Conservation (phyloP, 305 asterid species). For the Petunia hybrid region DNA sequence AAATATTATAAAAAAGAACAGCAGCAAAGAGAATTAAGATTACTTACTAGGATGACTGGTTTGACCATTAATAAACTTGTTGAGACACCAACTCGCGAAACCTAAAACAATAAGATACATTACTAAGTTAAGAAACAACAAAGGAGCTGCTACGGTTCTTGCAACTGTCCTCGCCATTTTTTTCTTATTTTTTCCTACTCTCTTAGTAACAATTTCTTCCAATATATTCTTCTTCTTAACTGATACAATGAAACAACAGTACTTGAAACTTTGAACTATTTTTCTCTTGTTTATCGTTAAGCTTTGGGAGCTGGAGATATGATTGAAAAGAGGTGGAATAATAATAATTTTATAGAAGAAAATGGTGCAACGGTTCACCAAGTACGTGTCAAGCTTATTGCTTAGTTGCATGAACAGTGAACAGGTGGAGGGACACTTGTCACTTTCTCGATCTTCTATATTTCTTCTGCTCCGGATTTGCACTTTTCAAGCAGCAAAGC, state of each 20-base stretch:
- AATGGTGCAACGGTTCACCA: not conserved
- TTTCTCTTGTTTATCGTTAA: not conserved
- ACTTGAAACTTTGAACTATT: not conserved
- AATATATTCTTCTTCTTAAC: not conserved
- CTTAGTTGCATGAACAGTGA: slow-evolving; percentile 19
- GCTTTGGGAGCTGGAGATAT: not conserved
- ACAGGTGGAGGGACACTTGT: slow-evolving; percentile 52
- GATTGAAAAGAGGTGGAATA: not conserved
- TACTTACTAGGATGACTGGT: slow-evolving; percentile 80
- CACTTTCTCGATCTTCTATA: not conserved
- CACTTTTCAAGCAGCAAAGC: not conserved
- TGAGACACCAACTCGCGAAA: slow-evolving; percentile 82
- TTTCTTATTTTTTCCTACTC: not conserved
- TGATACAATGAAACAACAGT: not conserved
- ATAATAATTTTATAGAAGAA: not conserved
- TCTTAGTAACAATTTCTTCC: not conserved
- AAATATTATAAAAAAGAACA: no score
- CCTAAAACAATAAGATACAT: slow-evolving; percentile 76
- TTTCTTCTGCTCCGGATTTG: not conserved
- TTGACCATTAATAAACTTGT: slow-evolving; percentile 71
- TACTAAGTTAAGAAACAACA: slow-evolving; percentile 68
- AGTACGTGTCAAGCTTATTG: slow-evolving; percentile 38
- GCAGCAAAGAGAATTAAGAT: not conserved
- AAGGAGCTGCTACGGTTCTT: slow-evolving; percentile 71
- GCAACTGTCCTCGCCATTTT: slow-evolving; percentile 79